Evolutionary conservation across 2,329 filamentous ascomycete genomes (phyloP).

Genomic region (Ophiostoma novo-ulmi): DNA sequence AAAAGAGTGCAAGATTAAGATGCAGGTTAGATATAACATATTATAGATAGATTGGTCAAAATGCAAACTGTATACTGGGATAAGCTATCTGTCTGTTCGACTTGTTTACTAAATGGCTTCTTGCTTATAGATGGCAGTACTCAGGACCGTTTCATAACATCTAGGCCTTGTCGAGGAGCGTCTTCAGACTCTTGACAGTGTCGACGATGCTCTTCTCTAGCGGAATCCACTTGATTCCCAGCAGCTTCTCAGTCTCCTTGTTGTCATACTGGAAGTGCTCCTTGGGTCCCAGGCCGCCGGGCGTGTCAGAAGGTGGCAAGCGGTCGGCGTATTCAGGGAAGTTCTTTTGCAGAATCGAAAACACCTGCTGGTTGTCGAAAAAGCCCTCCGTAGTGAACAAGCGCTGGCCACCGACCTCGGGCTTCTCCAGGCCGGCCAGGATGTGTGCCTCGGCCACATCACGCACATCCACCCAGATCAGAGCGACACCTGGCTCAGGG

Average conservation of each 20-base stretch:
- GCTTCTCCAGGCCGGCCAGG: conserved; percentile 43
- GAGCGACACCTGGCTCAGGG: conserved; percentile 39
- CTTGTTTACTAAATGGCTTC: background rate
- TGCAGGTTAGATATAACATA: background rate
- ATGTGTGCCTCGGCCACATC: conserved; percentile 52
- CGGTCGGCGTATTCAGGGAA: conserved; percentile 48
- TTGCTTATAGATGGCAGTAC: background rate
- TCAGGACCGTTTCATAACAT: background rate
- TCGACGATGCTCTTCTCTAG: conserved; percentile 60
- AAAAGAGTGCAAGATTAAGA: background rate
- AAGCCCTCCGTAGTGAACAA: conserved; percentile 47
- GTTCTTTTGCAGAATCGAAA: conserved; percentile 40
- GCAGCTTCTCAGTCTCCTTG: conserved; percentile 50
- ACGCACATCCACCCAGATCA: conserved; percentile 52
- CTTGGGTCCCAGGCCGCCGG: conserved; percentile 41
- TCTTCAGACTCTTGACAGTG: conserved; percentile 58
- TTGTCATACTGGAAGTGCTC: conserved; percentile 54
- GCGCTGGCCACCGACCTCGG: conserved; percentile 46
- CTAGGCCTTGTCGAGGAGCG: conserved; percentile 12
- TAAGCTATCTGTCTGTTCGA: background rate
- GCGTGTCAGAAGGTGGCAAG: conserved; percentile 42
- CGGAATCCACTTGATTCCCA: conserved; percentile 58
- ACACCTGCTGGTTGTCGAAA: conserved; percentile 45
- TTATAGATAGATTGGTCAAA: background rate
- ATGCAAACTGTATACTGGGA: rapidly evolving